Evolutionary conservation across 768 basidiomycete genomes (phyloP).

Genomic region (Leccinum incarnatum): DNA sequence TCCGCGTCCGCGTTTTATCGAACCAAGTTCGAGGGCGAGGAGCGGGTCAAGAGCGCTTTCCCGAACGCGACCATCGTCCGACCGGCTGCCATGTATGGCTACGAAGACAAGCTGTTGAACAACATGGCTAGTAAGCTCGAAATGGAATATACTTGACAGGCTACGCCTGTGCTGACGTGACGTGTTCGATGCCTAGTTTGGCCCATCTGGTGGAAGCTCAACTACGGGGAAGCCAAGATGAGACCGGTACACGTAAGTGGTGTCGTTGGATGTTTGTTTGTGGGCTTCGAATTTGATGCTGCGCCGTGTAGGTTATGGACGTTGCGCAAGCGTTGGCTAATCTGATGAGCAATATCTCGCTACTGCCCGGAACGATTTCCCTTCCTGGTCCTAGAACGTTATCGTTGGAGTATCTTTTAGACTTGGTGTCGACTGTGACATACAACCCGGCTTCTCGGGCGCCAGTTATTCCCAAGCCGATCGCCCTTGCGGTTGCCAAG

Average conservation of each 20-base stretch:
- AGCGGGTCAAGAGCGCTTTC: conserved; percentile 79
- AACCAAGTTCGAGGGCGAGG: conserved; percentile 88
- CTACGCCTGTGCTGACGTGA: conserved; percentile 14
- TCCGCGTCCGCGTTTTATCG: conserved; percentile 84
- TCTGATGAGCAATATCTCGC: conserved; percentile 55
- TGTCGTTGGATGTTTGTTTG: conserved; percentile 19
- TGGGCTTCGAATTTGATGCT: conserved; percentile 14
- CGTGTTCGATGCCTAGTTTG: conserved; percentile 45
- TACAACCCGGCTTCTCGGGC: conserved; percentile 68
- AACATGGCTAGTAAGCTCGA: conserved; percentile 78
- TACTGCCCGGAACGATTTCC: conserved; percentile 63
- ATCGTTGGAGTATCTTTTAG: conserved; percentile 76
- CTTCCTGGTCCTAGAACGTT: conserved; percentile 89
- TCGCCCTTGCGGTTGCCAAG: conserved; percentile 64
- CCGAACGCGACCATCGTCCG: conserved; percentile 85
- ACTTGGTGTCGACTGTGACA: conserved; percentile 79
- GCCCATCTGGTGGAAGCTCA: conserved; percentile 93
- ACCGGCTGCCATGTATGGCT: conserved; percentile 85
- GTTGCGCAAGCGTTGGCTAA: conserved; percentile 91
- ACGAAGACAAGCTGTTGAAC: conserved; percentile 91
- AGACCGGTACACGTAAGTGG: conserved; percentile 85
- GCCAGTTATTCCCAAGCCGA: conserved; percentile 70
- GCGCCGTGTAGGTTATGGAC: conserved; percentile 68
- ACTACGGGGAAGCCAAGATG: conserved; percentile 80
- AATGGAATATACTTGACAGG: conserved; percentile 1